Evolutionary conservation across 140 eudicot genomes (phyloP), one percentile per base, ranked within the genome.

Genomic region (Cichorium intybus): DNA sequence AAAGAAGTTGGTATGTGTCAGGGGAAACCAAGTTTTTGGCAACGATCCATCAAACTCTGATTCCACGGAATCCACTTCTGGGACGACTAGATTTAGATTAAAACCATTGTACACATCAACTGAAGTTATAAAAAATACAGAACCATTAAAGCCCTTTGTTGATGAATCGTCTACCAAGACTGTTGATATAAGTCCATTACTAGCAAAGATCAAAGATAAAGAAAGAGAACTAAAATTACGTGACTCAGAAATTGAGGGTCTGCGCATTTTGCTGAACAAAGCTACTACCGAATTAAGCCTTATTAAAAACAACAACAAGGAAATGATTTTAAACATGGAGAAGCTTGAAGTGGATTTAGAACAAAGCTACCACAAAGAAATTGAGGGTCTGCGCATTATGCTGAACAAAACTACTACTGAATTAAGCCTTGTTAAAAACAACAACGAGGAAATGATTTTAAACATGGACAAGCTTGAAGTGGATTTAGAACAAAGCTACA

Each of bases 1-100:
- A 28, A 39, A 52, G 54, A 58, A 56, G 41, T 23, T 65, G 46
- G 46, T 59, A 68, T 66, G 66, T 72, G 27, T 50, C 93, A 90
- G 95, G 80, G 95, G 89, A 56, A 87, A 82, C 56, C 83, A 80
- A 59, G 85, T 82, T 49, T 87, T 78, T 72, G 79, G 71, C 54
- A 80, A 50, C 54, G 87, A 79, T 56, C 39, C 82, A 47, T 59
- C 79, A 14, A 71, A 68, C 68, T 86, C 77, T 18, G 88, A 81
- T 62, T 73, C n/a, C 24, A 8, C 49, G 11, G 54, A 56, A 1
- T 64, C 35, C 14, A 28, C 58, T 37, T 27, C 67, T 48, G 75
- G 61, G 11, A 10, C 39, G 17, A 10, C n/a, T 24, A 45, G 62
- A 28, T 62, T 24, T 45, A 68, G 43, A 60, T 50, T 54, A 11